Evolutionary conservation across 1,139 yeast species (phyloP).

Genomic region (Protomyces macrosporus): DNA sequence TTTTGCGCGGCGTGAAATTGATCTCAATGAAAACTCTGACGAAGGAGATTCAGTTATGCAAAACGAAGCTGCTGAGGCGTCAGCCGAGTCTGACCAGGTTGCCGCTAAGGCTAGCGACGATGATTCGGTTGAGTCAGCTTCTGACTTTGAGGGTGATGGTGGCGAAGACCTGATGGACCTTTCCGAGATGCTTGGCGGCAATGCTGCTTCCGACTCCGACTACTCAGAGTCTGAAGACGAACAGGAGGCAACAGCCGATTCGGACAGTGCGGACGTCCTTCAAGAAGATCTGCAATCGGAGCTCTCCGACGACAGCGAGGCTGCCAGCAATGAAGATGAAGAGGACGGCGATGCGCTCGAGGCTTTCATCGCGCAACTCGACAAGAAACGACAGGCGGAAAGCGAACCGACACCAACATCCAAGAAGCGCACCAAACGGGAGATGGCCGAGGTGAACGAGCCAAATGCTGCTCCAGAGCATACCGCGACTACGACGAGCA

Average conservation of each 20-base stretch:
- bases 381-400: conserved; percentile 35
- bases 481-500: conserved; percentile 36
- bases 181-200: conserved; percentile 55
- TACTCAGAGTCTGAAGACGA: not conserved
- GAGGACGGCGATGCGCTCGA: conserved; percentile 38
- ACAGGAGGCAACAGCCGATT: not conserved
- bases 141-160: conserved; percentile 15
- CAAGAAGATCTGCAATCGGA: not conserved
- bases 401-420: conserved; percentile 36
- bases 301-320: conserved; percentile 48
- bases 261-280: not conserved
- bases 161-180: conserved; percentile 35
- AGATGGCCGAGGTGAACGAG: conserved; percentile 48
- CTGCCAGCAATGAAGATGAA: conserved; percentile 36
- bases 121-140: conserved; percentile 31
- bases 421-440: conserved; percentile 35
- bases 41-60: conserved; percentile 32
- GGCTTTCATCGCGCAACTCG: conserved; percentile 35
- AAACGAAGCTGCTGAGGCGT: conserved; percentile 36
- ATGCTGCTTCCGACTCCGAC: not conserved
- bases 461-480: conserved; percentile 37
- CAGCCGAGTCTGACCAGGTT: conserved; percentile 40
- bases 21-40: conserved; percentile 39
- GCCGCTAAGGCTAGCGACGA: conserved; percentile 31
- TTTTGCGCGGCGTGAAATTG: conserved; percentile 32